A percentile compares a stretch with the other conserved stretches of the same genome.
phyloP scores from a whole-genome alignment of 148 eudicot genomes.

The Dysphania ambrosioides region DNA sequence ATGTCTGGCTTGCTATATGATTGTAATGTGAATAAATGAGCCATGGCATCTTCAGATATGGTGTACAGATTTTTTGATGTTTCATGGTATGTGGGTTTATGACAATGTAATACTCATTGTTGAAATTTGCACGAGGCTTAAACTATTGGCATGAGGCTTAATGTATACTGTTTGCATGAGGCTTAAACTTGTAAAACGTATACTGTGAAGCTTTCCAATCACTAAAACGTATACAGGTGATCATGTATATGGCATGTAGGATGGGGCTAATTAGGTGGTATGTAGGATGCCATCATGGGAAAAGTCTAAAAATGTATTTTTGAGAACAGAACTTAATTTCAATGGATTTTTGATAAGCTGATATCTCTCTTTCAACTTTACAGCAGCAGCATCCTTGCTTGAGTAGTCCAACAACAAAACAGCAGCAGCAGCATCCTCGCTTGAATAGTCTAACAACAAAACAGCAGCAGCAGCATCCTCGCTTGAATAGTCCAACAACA shows the following conservation, averaged over 20 bases:
- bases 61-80: conserved; percentile 17
- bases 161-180: background rate
- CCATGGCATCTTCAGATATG: conserved; percentile 13
- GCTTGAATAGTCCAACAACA: too few relatives aligned
- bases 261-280: background rate
- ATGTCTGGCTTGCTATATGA: conserved; percentile 10
- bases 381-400: too few relatives aligned
- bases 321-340: too few relatives aligned
- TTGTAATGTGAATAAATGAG: conserved; percentile 13
- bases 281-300: background rate
- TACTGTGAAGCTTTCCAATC: too few relatives aligned
- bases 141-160: too few relatives aligned
- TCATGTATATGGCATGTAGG: background rate
- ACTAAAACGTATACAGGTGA: too few relatives aligned
- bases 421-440: too few relatives aligned
- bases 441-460: too few relatives aligned
- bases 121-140: background rate
- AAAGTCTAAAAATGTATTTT: background rate
- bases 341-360: too few relatives aligned
- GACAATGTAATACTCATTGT: conserved; percentile 6
- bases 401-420: too few relatives aligned
- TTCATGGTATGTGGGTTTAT: conserved; percentile 19
- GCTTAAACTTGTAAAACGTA: background rate
- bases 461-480: too few relatives aligned
- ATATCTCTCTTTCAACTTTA: too few relatives aligned